Evolutionary conservation across 2,329 filamentous ascomycete species (phyloP), one percentile per base, ranked within the genome.

Genomic region (Aspergillus neotritici): DNA sequence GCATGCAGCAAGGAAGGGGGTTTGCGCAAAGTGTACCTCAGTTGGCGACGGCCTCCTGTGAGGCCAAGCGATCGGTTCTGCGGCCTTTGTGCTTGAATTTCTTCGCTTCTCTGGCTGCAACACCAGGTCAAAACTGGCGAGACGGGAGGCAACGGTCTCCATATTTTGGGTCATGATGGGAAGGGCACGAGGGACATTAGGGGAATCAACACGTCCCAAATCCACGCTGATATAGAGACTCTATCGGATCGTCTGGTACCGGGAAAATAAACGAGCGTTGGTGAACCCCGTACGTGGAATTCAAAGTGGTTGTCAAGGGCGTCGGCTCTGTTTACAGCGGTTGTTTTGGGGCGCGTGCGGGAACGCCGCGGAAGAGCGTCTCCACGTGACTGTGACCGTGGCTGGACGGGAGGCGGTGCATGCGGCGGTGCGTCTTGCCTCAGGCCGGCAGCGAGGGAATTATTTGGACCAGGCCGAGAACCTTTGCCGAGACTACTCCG

Each of bases 71-170:
- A 68, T 41, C 61, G 34, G 71, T 72, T 60, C 78, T 48, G 77
- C 76, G 55, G 76, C 77, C 48, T 80, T 73, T 37, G 74, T 74
- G 46, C 75, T 79, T 10, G 87, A 93, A 25, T 78, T 75, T 61
- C 86, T 78, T 57, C 87, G 82, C 65, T 87, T 87, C 31, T 77
- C 70, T 10, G 78, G 76, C 33, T 62, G 61, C 42, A 86, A 77
- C 3, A 79, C 67, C 41, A 73, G 73, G 39, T 85, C 77, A 65
- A 97, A 98, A 9, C 88, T 91, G 28, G 82, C 82, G 30, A 96
- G 70, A 37, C 93, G 87, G 56, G 82, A 84, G 52, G 88, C 82
- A 52, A 82, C 83, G 12, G 84, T 85, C 54, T 76, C 72, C 70
- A 79, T 75, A 46, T 66, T 66, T 12, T 66, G 51, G 40, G 47